Conservation (phyloP, 345 rosid species). For the Sonneratia caseolaris region DNA sequence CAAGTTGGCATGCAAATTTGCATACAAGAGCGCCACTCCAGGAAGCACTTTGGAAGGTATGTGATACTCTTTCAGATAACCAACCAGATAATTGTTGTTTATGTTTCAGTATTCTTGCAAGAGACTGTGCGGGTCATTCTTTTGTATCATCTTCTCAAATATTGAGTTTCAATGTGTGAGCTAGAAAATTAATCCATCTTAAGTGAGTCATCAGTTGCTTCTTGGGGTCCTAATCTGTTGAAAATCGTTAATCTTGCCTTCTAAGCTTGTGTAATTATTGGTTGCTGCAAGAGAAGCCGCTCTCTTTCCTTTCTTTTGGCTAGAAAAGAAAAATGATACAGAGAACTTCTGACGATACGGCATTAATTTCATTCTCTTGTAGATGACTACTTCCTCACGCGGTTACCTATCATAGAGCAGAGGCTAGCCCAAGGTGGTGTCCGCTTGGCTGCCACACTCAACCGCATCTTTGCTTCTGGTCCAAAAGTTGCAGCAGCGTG, state of each 20-base stretch:
- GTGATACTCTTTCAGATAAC: not conserved
- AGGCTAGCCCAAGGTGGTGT: slow-evolving; percentile 85
- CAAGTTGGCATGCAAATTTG: slow-evolving; percentile 69
- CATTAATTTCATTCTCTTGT: slow-evolving; percentile 10
- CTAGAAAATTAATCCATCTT: not conserved
- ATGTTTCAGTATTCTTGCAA: not conserved
- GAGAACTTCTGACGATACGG: not conserved
- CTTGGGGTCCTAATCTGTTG: not conserved
- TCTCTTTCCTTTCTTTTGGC: not conserved
- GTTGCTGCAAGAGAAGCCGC: not conserved
- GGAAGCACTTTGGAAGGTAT: slow-evolving; percentile 85
- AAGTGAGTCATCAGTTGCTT: not conserved
- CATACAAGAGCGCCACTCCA: slow-evolving; percentile 74
- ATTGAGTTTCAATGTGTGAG: not conserved
- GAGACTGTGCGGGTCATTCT: not conserved
- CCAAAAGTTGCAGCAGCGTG: slow-evolving; percentile 28
- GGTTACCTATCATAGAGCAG: slow-evolving; percentile 68
- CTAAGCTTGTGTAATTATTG: not conserved
- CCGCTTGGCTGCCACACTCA: slow-evolving; percentile 71
- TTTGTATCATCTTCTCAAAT: not conserved
- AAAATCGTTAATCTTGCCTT: not conserved
- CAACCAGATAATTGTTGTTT: not conserved
- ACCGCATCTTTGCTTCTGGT: slow-evolving; percentile 53
- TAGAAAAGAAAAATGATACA: not conserved
- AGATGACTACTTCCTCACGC: slow-evolving; percentile 77